Conservation (phyloP, 2,329 filamentous ascomycete species). For the Aspergillus ibericus region DNA sequence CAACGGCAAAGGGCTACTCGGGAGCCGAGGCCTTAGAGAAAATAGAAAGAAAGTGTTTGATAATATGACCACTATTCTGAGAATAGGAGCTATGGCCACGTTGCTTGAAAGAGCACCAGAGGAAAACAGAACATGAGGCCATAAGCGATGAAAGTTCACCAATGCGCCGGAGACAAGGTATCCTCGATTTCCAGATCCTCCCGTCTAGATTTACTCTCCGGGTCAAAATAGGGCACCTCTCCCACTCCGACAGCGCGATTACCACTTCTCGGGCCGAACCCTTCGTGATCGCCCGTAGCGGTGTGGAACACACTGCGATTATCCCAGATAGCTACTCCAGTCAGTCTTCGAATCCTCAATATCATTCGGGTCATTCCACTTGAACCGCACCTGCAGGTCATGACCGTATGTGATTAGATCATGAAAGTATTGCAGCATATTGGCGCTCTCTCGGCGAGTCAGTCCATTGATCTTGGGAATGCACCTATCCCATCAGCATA, state of each 20-base stretch:
- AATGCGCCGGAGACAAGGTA: conserved; percentile 18
- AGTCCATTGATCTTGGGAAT: conserved; percentile 49
- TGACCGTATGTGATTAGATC: conserved; percentile 50
- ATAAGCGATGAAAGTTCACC: background rate
- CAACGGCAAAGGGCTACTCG: too few species aligned
- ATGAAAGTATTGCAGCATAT: conserved; percentile 47
- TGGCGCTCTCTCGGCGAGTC: conserved; percentile 44
- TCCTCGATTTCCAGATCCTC: conserved; percentile 24
- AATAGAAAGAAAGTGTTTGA: too few species aligned
- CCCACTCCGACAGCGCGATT: conserved; percentile 95
- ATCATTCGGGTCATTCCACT: conserved; percentile 53
- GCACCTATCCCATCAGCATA: conserved; percentile 27
- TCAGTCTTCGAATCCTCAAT: conserved; percentile 2
- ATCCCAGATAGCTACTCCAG: conserved; percentile 16
- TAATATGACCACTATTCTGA: too few species aligned
- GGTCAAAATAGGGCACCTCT: conserved; percentile 58
- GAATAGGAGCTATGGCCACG: too few species aligned
- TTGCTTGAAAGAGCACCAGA: too few species aligned
- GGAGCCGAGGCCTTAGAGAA: too few species aligned
- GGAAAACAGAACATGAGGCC: too few species aligned
- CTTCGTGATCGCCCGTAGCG: conserved; percentile 46
- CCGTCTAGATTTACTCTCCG: conserved; percentile 12
- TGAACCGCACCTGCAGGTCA: conserved; percentile 52
- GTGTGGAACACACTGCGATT: conserved; percentile 26
- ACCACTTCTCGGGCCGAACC: conserved; percentile 70